These are phyloP conservation scores for Fusarium praegraminearum DNA, from an alignment of 2,329 filamentous ascomycete genomes.

Conservation along the genomic window DNA sequence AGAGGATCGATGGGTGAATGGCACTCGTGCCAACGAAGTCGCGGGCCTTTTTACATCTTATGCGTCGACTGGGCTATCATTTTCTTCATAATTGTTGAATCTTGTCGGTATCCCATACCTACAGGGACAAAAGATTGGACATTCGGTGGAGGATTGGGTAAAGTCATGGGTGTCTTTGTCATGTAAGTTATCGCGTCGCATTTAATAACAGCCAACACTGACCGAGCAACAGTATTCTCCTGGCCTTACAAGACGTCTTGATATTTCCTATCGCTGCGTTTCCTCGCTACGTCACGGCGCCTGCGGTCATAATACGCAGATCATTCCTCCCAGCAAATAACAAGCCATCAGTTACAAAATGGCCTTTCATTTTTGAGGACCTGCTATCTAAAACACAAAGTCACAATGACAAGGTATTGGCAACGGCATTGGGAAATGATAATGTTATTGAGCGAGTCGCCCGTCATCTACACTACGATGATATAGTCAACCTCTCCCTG, in stretches of 20 bases:
- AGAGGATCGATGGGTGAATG: conserved; percentile 4
- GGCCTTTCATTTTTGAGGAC: neutral
- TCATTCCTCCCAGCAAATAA: neutral
- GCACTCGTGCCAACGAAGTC: neutral
- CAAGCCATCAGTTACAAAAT: neutral
- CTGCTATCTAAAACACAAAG: neutral
- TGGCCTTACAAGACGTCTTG: neutral
- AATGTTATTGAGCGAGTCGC: neutral
- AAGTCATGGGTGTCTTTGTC: conserved; percentile 20
- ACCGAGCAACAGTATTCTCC: neutral
- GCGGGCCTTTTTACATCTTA: conserved; percentile 20
- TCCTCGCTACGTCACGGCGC: conserved; percentile 5
- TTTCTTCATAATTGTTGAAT: conserved; percentile 10
- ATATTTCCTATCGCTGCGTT: conserved; percentile 3
- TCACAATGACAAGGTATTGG: rapidly evolving
- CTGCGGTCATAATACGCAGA: conserved; percentile 1
- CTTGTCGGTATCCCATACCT: conserved; percentile 15
- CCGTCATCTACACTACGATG: conserved; percentile 14
- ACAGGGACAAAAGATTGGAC: conserved; percentile 10
- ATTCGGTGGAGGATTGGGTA: conserved; percentile 5
- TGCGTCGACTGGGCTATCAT: conserved; percentile 16
- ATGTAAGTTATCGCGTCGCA: conserved; percentile 5
- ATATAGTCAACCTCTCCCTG: conserved; percentile 16
- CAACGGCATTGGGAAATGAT: neutral
- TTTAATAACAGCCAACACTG: neutral